These are phyloP conservation scores for Lecanoromycetidae sp. DNA, from an alignment of 2,329 filamentous ascomycete species.

Conservation along the genomic window DNA sequence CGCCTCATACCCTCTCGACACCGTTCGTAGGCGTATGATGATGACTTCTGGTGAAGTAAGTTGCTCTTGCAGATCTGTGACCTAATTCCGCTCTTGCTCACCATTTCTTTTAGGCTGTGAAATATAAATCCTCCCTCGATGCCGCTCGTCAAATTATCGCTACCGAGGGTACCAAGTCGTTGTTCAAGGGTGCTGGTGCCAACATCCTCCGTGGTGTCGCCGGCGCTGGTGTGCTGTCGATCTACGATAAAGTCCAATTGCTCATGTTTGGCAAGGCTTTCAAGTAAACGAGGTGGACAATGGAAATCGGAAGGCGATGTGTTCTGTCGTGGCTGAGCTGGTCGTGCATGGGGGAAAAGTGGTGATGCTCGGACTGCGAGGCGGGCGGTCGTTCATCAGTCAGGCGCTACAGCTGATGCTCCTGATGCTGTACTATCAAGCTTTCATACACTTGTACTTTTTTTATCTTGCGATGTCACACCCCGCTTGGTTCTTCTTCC, in stretches of 20 bases:
- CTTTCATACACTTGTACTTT: slow-evolving; percentile 19
- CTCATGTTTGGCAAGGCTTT: slow-evolving; percentile 99
- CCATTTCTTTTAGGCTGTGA: slow-evolving; percentile 62
- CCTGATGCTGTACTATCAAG: slow-evolving; percentile 19
- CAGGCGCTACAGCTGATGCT: slow-evolving; percentile 17
- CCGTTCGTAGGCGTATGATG: slow-evolving; percentile 99
- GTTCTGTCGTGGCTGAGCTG: not conserved
- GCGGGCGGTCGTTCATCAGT: slow-evolving; percentile 6
- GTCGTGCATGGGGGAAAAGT: slow-evolving; percentile 1
- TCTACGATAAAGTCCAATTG: slow-evolving; percentile 99
- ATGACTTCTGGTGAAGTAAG: slow-evolving; percentile 75
- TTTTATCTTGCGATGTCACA: slow-evolving; percentile 16
- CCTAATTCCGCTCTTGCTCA: not conserved
- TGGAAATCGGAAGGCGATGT: too few relatives aligned
- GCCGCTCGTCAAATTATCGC: slow-evolving; percentile 93
- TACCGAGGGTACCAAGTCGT: slow-evolving; percentile 92
- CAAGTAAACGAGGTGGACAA: slow-evolving; percentile 51
- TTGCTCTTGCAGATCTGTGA: slow-evolving; percentile 16
- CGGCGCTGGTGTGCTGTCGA: slow-evolving; percentile 99
- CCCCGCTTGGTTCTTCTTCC: slow-evolving; percentile 17
- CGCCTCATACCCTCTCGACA: slow-evolving; percentile 99
- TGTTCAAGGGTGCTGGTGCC: slow-evolving; percentile 99
- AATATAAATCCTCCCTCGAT: slow-evolving; percentile 96
- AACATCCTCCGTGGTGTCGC: slow-evolving; percentile 99
- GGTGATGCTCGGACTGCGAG: slow-evolving; percentile 6